These are phyloP conservation scores for Aquanectria penicillioides DNA, from an alignment of 2,329 filamentous ascomycete species.

Conservation along the genomic window DNA sequence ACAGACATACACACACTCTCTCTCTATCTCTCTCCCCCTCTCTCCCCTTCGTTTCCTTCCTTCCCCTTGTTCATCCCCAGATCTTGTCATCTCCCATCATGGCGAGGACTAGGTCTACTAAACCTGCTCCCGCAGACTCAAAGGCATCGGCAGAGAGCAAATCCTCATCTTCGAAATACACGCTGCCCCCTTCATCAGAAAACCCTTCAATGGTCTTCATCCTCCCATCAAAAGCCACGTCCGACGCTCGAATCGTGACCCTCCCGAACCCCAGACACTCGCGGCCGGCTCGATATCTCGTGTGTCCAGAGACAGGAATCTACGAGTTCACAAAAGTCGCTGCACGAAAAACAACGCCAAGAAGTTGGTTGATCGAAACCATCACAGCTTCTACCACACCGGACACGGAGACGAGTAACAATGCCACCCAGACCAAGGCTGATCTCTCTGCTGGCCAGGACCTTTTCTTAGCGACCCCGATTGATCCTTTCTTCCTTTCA, in stretches of 20 bases:
- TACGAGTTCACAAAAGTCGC: conserved; percentile 72
- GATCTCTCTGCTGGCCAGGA: conserved; percentile 72
- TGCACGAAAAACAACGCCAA: conserved; percentile 61
- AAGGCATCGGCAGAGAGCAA: conserved; percentile 42
- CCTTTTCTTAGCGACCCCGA: conserved; percentile 82
- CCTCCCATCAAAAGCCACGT: conserved; percentile 63
- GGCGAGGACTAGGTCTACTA: conserved; percentile 61
- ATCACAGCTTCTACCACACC: conserved; percentile 19
- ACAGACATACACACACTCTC: not conserved
- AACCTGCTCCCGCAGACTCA: conserved; percentile 41
- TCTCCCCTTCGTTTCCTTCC: not conserved
- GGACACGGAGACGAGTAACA: conserved; percentile 31
- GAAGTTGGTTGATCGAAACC: conserved; percentile 70
- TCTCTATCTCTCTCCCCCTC: not conserved
- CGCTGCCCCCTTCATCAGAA: conserved; percentile 50
- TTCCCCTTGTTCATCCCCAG: not conserved
- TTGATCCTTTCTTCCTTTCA: conserved; percentile 87
- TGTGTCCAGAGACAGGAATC: conserved; percentile 69
- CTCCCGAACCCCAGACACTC: conserved; percentile 68
- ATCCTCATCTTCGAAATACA: conserved; percentile 51
- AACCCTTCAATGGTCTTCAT: conserved; percentile 68
- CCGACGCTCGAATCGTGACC: conserved; percentile 67
- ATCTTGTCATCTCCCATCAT: conserved; percentile 44
- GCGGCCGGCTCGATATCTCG: conserved; percentile 67
- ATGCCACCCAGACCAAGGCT: conserved; percentile 29